Evolutionary conservation across 2,329 filamentous ascomycete genomes (phyloP).

Genomic region (Hypoxylon sp.): DNA sequence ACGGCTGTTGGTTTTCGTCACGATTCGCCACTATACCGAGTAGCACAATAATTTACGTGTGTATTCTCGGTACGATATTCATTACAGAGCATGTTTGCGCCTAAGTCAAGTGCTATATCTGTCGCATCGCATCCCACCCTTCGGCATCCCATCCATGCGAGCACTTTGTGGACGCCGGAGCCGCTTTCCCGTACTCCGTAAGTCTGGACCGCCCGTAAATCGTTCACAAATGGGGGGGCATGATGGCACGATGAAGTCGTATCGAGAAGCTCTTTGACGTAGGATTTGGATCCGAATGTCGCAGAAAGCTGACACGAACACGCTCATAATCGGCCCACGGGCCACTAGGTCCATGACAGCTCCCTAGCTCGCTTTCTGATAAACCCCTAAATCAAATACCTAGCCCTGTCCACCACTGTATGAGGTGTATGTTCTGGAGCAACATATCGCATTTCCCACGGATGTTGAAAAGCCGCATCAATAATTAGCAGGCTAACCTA

Average conservation of each 20-base stretch:
- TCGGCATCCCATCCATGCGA: constrained; percentile 36
- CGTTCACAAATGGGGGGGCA: constrained; percentile 18
- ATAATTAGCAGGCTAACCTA: constrained; percentile 11
- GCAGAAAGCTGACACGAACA: constrained; percentile 39
- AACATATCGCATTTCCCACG: constrained; percentile 32
- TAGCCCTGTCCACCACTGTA: constrained; percentile 26
- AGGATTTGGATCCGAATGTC: constrained; percentile 36
- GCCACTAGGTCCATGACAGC: constrained; percentile 35
- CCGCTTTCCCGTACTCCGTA: constrained; percentile 42
- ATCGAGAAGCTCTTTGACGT: constrained; percentile 42
- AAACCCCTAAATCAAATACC: constrained; percentile 35
- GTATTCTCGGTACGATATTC: constrained; percentile 9
- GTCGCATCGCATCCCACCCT: constrained; percentile 37
- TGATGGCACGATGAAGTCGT: constrained; percentile 38
- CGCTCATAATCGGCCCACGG: constrained; percentile 36
- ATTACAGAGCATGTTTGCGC: constrained; percentile 10
- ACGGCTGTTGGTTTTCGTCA: not conserved
- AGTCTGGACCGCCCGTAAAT: constrained; percentile 35
- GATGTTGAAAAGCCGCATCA: constrained; percentile 42
- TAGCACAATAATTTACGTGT: constrained; percentile 14
- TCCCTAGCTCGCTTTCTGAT: constrained; percentile 29
- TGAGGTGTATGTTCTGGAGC: constrained; percentile 33
- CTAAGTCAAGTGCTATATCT: constrained; percentile 29
- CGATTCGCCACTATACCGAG: constrained; percentile 13
- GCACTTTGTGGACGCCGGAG: constrained; percentile 39